phyloP scores from a whole-genome alignment of 225 moss, liverwort and hornwort genomes.

The Pseudoscleropodium purum region DNA sequence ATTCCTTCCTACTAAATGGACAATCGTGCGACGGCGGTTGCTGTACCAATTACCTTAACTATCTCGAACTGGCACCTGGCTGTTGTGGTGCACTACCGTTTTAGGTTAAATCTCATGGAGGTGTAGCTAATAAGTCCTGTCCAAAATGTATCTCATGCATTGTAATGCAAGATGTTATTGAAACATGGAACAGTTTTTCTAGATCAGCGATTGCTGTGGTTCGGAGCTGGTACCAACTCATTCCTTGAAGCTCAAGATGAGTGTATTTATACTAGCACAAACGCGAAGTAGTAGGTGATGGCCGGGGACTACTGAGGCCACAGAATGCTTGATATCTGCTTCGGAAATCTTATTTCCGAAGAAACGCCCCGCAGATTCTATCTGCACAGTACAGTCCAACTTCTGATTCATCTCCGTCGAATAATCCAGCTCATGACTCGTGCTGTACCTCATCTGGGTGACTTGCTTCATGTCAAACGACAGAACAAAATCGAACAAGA shows the following conservation, averaged over 20 bases:
- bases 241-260: slow-evolving; percentile 3
- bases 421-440: neutral
- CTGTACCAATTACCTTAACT: neutral
- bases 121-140: neutral
- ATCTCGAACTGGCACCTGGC: neutral
- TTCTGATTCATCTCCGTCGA: slow-evolving; percentile 6
- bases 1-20: neutral
- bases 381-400: slow-evolving; percentile 23
- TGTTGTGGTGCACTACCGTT: too few relatives aligned
- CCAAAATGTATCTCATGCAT: neutral
- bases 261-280: slow-evolving; percentile 12
- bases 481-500: slow-evolving; percentile 29
- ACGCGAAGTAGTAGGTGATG: slow-evolving; percentile 14
- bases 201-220: neutral
- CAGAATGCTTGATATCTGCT: slow-evolving; percentile 13
- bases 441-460: slow-evolving; percentile 2
- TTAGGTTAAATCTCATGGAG: neutral
- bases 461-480: slow-evolving; percentile 24
- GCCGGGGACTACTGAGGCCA: slow-evolving; percentile 17
- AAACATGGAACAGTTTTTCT: neutral
- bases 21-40: too few relatives aligned
- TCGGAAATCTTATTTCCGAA: slow-evolving; percentile 13
- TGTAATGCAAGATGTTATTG: neutral
- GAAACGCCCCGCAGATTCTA: slow-evolving; percentile 18
- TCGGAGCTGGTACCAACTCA: neutral